Base-by-base conservation (phyloP, 2,329 filamentous ascomycete species). In the Penicillium sp. region DNA sequence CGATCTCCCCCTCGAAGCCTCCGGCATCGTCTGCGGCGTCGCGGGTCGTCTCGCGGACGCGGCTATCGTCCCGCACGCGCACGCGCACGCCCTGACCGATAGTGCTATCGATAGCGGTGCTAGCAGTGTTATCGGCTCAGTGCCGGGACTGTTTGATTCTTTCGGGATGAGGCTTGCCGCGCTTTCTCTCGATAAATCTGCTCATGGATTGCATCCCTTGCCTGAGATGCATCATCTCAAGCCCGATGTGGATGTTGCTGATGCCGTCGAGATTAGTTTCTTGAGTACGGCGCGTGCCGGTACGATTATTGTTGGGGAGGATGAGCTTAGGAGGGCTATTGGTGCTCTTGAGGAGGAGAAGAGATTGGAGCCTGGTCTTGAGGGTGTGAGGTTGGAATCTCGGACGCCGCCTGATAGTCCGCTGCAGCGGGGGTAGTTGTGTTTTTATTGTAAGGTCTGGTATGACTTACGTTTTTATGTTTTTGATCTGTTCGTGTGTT, bases 11-110 rank as follows among this genome's bases (percentile, higher is more conserved):
- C 82, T 93, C 40, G 91, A 96, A 72, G 92, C 91, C 8, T 96
- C 92, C 0, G 93, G 93, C 22, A 97, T 99, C 56, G 91, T 99
- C 4, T 97, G 92, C 64, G 93, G 94, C 29, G 90, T 99, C 2
- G 92, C 93, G 0, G 90, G 92, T 26, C 83, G 86, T 53, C 79
- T 97, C 29, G 89, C 92, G 1, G 85, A 89, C 48, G 89, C 89
- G 44, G 87, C 90, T 72, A 75, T 57, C 70, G 61, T 18, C 67
- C 66, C 46, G 51, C 47, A 31, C 26, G n/a, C 26, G 4, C 13
- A 0, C 26, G 1, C 24, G 24, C 24, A 24, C 24, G 24, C 24
- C 1, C 24, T 24, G 7, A 8, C 26, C 7, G 26, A 29, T 29
- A 61, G 51, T 29, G n/a, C 58, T 32, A 34, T 53, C 32, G 50